Evolutionary conservation across 768 basidiomycete genomes (phyloP).

Genomic region (Rossbeevera mucosa): DNA sequence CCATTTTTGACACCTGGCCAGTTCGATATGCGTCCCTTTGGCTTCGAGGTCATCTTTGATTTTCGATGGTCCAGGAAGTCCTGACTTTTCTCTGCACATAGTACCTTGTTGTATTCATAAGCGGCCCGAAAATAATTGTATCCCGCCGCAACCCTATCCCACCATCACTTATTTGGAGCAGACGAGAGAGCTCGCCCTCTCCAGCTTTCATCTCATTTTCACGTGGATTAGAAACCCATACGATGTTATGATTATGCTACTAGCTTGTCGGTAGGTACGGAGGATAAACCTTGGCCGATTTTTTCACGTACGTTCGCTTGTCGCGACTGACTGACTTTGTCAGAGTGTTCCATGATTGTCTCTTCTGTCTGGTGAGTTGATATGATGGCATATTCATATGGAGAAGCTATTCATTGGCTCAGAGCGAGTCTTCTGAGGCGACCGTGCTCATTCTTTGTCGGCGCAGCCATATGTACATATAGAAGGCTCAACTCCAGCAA

Average conservation of each 20-base stretch:
- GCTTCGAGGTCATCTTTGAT: conserved; percentile 69
- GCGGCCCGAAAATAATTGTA: conserved; percentile 12
- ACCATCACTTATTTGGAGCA: not conserved
- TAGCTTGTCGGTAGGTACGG: not conserved
- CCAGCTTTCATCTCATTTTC: not conserved
- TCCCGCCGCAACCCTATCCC: not conserved
- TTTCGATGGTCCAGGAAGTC: conserved; percentile 55
- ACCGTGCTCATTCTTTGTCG: not conserved
- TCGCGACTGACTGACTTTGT: not conserved
- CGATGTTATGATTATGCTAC: not conserved
- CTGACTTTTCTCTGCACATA: conserved; percentile 12
- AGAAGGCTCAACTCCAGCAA: not conserved
- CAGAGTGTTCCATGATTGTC: not conserved
- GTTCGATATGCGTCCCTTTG: conserved; percentile 70
- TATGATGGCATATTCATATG: too few relatives aligned
- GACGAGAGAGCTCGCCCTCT: not conserved
- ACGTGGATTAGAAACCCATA: not conserved
- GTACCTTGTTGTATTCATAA: conserved; percentile 20
- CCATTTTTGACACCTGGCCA: conserved; percentile 39
- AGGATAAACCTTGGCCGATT: not conserved
- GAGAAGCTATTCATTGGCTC: not conserved
- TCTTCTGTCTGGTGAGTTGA: too few relatives aligned
- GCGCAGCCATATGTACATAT: too few relatives aligned
- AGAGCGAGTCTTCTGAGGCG: not conserved
- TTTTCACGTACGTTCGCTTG: not conserved